A percentile compares a stretch with the other conserved stretches of the same genome.
Conservation (phyloP, 1,284 basidiomycete genomes). For the Austroboletus niveus region DNA sequence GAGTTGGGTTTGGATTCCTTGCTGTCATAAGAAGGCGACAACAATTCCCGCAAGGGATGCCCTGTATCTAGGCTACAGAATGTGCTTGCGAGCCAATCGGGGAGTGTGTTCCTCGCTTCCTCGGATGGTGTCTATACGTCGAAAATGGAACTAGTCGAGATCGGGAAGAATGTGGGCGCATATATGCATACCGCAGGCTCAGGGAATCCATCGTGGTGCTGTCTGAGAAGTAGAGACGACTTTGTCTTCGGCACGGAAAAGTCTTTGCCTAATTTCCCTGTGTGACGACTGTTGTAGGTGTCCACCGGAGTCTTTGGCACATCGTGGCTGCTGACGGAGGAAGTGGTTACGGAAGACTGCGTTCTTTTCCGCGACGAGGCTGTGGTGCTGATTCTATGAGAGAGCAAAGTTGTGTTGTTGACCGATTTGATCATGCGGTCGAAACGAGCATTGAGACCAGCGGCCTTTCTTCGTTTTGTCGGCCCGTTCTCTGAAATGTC, state of each 20-base stretch:
- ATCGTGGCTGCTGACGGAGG: conserved; percentile 45
- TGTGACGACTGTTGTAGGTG: conserved; percentile 35
- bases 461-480: conserved; percentile 47
- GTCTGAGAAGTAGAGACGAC: conserved; percentile 9
- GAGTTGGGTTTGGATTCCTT: background rate
- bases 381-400: conserved; percentile 18
- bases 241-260: conserved; percentile 45
- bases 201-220: conserved; percentile 8
- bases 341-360: conserved; percentile 44
- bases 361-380: conserved; percentile 29
- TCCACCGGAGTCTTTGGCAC: conserved; percentile 44
- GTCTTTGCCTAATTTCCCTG: conserved; percentile 36
- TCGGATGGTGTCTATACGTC: conserved; percentile 15
- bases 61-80: conserved; percentile 39
- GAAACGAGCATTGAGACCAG: conserved; percentile 56
- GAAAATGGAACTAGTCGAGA: conserved; percentile 14
- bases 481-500: conserved; percentile 9
- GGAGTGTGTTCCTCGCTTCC: conserved; percentile 31
- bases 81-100: conserved; percentile 47
- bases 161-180: conserved; percentile 21
- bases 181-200: conserved; percentile 34
- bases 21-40: conserved; percentile 26
- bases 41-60: conserved; percentile 46
- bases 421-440: conserved; percentile 65
- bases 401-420: conserved; percentile 35